Evolutionary conservation across 2,329 filamentous ascomycete species (phyloP).

Genomic region (Penicillium glabrum): DNA sequence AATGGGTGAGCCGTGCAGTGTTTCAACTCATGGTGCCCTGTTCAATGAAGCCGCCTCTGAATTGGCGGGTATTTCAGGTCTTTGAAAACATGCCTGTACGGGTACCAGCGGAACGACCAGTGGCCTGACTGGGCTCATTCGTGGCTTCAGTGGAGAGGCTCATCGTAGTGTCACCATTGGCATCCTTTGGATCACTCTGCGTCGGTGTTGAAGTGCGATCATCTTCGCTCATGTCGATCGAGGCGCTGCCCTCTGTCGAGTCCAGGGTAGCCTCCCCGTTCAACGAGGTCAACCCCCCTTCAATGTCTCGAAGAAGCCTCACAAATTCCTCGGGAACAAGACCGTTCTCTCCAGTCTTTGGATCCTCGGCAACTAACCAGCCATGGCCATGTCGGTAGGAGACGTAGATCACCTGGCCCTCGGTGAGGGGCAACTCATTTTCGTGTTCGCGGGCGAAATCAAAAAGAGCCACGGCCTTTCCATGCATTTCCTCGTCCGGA

Average conservation of each 20-base stretch:
- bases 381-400: slow-evolving; percentile 95
- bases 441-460: slow-evolving; percentile 95
- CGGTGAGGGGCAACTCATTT: slow-evolving; percentile 87
- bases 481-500: slow-evolving; percentile 96
- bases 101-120: slow-evolving; percentile 6
- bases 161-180: slow-evolving; percentile 10
- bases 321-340: slow-evolving; percentile 97
- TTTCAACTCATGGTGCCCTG: slow-evolving; percentile 2
- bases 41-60: slow-evolving; percentile 12
- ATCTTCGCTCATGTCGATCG: slow-evolving; percentile 52
- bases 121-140: slow-evolving; percentile 3
- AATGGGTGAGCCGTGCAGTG: neutral
- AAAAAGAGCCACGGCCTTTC: slow-evolving; percentile 91
- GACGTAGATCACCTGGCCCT: slow-evolving; percentile 95
- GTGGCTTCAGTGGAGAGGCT: neutral
- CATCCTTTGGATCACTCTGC: slow-evolving; percentile 21
- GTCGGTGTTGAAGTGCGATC: slow-evolving; percentile 34
- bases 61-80: slow-evolving; percentile 8
- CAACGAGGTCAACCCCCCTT: slow-evolving; percentile 78
- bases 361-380: slow-evolving; percentile 96
- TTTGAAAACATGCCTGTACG: slow-evolving; percentile 16
- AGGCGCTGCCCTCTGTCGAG: slow-evolving; percentile 51
- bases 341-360: slow-evolving; percentile 88
- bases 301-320: slow-evolving; percentile 84
- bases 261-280: slow-evolving; percentile 52